A percentile compares a stretch with the other conserved stretches of the same genome.
Conservation (phyloP, 805 yeast genomes). For the Ogataea parapolymorpha region DNA sequence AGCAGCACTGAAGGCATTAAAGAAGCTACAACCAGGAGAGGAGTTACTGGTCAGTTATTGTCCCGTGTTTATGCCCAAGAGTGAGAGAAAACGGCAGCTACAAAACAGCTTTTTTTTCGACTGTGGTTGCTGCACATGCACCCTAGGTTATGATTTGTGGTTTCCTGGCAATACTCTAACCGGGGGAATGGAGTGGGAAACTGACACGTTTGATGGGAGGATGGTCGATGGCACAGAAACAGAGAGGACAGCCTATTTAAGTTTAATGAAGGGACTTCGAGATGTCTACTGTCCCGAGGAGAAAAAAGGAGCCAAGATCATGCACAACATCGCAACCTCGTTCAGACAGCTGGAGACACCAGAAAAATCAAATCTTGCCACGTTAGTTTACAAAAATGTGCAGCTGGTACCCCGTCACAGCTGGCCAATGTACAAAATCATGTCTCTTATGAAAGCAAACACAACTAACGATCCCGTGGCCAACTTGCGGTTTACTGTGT, state of each 20-base stretch:
- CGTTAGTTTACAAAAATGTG: not conserved
- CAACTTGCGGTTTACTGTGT: conserved; percentile 13
- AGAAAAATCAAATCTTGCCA: conserved; percentile 1
- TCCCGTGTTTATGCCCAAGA: conserved; percentile 28
- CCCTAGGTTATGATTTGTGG: conserved; percentile 24
- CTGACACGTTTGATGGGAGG: conserved; percentile 9
- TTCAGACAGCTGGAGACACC: conserved; percentile 1
- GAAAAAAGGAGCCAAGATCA: not conserved
- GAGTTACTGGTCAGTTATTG: conserved; percentile 35
- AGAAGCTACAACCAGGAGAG: conserved; percentile 20
- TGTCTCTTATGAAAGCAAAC: conserved; percentile 10
- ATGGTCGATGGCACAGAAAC: conserved; percentile 5
- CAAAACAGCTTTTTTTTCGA: conserved; percentile 30
- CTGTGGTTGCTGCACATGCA: conserved; percentile 35
- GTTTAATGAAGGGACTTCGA: conserved; percentile 4
- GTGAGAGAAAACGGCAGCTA: conserved; percentile 30
- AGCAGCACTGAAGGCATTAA: conserved; percentile 21
- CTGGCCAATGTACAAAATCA: conserved; percentile 23
- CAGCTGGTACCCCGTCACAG: conserved; percentile 15
- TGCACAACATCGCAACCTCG: conserved; percentile 3
- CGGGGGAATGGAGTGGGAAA: conserved; percentile 20
- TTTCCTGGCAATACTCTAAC: conserved; percentile 27
- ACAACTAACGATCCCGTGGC: conserved; percentile 10
- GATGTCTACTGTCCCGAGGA: conserved; percentile 6
- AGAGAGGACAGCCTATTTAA: conserved; percentile 7